Base-by-base conservation (phyloP, 345 rosid genomes). In the Melaleuca quinquenervia region DNA sequence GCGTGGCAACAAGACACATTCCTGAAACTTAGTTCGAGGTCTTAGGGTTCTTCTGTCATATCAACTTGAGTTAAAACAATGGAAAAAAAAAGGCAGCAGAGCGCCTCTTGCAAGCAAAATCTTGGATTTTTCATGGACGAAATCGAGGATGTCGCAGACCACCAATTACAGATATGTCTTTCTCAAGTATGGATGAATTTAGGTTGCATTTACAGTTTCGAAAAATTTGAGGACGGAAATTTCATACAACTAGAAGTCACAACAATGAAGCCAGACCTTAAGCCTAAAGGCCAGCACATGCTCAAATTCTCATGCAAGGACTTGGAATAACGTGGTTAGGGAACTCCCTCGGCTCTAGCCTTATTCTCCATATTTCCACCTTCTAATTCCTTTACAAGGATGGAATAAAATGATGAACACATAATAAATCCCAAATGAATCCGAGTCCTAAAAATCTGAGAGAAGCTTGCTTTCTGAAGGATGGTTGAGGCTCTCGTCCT, bases 401-500 rank as follows among this genome's bases (percentile, higher is more conserved):
- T 7, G n/a, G 5, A 15, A 15, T 41, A 51, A 54, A 84, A 4
- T 36, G 44, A 76, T 49, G 80, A 7, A 26, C 82, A 8, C 27
- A 11, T 50, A 48, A n/a, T n/a, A n/a, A n/a, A 32, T 82, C 84
- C 54, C 53, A 52, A 50, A 53, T 83, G 26, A 52, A 51, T 54
- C 50, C 8, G 75, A 53, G 56, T 76, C 85, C 48, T 87, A 83
- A 82, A 82, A 82, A 78, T 87, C 87, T 18, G 82, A 16, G 18
- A 90, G 92, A 82, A 92, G 90, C 89, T 20, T 76, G 45, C 52
- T 75, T 51, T 91, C 88, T 8, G 92, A 88, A 86, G 90, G 85
- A 58, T 85, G 85, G 13, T 87, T 87, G 54, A 5, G 12, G 44
- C 88, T 86, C 29, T 88, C 93, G 52, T 91, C 92, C 24, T 85